Conservation (phyloP, 306 rosid genomes). For the Trifolium fragiferum region DNA sequence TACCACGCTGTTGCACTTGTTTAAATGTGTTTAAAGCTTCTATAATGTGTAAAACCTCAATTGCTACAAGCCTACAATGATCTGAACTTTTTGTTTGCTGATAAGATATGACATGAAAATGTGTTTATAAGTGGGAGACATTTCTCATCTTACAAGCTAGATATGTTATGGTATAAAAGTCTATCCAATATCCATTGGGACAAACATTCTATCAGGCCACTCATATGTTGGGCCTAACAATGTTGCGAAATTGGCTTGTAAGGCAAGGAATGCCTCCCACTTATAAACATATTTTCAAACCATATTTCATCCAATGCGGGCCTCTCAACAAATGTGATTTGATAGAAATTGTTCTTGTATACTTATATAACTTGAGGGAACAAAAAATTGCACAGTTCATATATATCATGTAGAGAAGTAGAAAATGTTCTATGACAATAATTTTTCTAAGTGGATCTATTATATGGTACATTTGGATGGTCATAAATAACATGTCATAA, state of each 20-base stretch:
- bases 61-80: conserved; percentile 8
- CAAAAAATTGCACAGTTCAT: conserved; percentile 11
- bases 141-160: background rate
- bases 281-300: background rate
- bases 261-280: background rate
- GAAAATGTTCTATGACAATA: conserved; percentile 18
- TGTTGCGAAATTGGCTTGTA: background rate
- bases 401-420: conserved; percentile 21
- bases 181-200: background rate
- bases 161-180: background rate
- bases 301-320: background rate
- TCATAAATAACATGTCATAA: background rate
- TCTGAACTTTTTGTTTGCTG: conserved; percentile 19
- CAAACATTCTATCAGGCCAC: background rate
- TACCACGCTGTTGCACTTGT: conserved; percentile 10
- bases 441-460: conserved; percentile 23
- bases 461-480: background rate
- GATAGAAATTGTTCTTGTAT: conserved; percentile 15
- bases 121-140: background rate
- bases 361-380: background rate
- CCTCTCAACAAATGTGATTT: background rate
- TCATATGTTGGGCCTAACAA: background rate
- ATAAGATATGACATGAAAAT: background rate
- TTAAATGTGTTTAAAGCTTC: conserved; percentile 8
- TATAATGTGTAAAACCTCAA: background rate